A percentile compares a stretch with the other conserved stretches of the same genome.
Conservation (phyloP, 2,329 filamentous ascomycete species). For the Fusarium sublunatum region DNA sequence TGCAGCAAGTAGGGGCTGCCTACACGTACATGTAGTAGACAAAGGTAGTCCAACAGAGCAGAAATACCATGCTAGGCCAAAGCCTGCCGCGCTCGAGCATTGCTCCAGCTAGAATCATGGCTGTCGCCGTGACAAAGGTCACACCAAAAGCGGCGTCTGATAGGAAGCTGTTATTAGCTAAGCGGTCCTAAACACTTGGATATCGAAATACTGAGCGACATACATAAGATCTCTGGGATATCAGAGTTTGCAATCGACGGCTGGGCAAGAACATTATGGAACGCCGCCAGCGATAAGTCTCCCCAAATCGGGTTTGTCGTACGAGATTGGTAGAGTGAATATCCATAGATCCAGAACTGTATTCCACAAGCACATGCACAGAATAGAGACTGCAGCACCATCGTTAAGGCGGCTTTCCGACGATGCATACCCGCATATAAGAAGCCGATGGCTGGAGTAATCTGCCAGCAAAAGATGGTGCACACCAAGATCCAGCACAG, state of each 20-base stretch:
- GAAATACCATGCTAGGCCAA: conserved; percentile 68
- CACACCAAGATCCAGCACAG: conserved; percentile 57
- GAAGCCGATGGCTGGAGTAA: conserved; percentile 55
- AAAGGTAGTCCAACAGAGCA: conserved; percentile 72
- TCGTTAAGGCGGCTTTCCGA: conserved; percentile 55
- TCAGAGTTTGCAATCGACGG: conserved; percentile 53
- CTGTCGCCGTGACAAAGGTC: conserved; percentile 54
- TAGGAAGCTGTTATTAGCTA: fast-evolving
- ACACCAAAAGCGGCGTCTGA: conserved; percentile 52
- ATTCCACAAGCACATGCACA: conserved; percentile 58
- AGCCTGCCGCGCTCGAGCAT: conserved; percentile 53
- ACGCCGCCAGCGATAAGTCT: conserved; percentile 51
- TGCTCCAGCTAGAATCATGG: conserved; percentile 55
- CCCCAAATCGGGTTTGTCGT: conserved; percentile 52
- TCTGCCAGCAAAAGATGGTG: conserved; percentile 54
- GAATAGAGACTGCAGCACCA: conserved; percentile 61
- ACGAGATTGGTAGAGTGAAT: conserved; percentile 55
- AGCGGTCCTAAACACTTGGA: too few relatives aligned
- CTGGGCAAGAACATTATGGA: conserved; percentile 52
- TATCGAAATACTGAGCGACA: not conserved
- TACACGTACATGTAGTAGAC: conserved; percentile 63
- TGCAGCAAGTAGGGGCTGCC: fast-evolving
- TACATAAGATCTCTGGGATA: conserved; percentile 53
- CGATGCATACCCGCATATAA: conserved; percentile 55
- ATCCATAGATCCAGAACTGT: conserved; percentile 61